Evolutionary conservation across 2,329 filamentous ascomycete species (phyloP), one percentile per base, ranked within the genome.

Genomic region (Cryoendolithus antarcticus): DNA sequence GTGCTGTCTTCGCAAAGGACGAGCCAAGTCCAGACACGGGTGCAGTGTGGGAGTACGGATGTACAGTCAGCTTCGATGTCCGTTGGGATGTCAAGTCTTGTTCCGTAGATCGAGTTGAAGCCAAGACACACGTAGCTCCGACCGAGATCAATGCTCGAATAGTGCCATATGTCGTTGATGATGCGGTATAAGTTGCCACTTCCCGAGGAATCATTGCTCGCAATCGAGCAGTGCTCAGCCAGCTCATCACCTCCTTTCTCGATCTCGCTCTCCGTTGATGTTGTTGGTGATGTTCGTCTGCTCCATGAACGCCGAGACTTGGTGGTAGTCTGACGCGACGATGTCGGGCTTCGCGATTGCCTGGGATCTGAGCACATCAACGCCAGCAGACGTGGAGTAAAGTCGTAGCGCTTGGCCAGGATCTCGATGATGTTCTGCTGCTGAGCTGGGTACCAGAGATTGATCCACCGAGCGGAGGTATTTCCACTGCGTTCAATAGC

Each of bases 111-210:
- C 60, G 67, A 81, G 55, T 85, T 85, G 51, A 79, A 83, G 19
- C 82, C 82, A 32, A 85, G 64, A 49, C 79, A 84, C 1, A 83
- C 65, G 76, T 80, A 83, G 55, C 67, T 69, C 10, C 68, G 62
- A 0, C 80, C 81, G 56, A 79, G 73, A 50, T 86, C 82, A 9
- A 83, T 72, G 1, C 80, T 80, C 9, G 77, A 79, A 57, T 82
- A 86, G 55, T 85, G 81, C 66, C 80, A 80, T n/a, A 83, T 78
- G 39, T 79, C 72, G 45, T 82, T 70, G 4, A 80, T 72, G 32
- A 85, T 67, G 24, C 74, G 63, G 36, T 74, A 72, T 41, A 75
- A 69, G 2, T 70, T 71, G 4, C 53, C 52, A 13, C 40, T 37
- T 4, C 42, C 42, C 10, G 45, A 35, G 6, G 47, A 49, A 30